These are phyloP conservation scores for Vanrija humicola DNA, from an alignment of 1,284 basidiomycete species.

Conservation along the genomic window DNA sequence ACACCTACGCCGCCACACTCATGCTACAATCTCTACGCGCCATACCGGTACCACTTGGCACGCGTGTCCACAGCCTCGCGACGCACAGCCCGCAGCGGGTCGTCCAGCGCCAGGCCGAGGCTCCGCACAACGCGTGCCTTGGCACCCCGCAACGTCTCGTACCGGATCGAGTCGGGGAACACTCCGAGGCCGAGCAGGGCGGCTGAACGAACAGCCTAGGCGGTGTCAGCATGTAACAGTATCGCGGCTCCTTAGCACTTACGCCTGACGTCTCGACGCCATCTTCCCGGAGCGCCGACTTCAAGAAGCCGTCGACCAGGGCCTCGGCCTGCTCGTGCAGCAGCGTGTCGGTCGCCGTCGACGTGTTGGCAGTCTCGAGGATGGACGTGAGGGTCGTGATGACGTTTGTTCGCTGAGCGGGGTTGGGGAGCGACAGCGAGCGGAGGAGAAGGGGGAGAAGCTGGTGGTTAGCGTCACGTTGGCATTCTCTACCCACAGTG, in stretches of 20 bases:
- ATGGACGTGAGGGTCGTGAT: conserved; percentile 74
- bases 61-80: conserved; percentile 83
- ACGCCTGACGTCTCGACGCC: conserved; percentile 32
- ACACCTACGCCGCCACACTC: neutral
- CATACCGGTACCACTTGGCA: conserved; percentile 48
- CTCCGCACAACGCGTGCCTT: conserved; percentile 69
- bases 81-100: conserved; percentile 73
- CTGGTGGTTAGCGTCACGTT: conserved; percentile 47
- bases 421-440: conserved; percentile 71
- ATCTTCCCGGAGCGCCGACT: conserved; percentile 49
- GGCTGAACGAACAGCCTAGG: conserved; percentile 66
- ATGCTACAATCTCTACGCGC: neutral
- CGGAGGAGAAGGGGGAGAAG: conserved; percentile 84
- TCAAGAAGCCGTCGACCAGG: conserved; percentile 67
- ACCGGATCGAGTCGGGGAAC: conserved; percentile 70
- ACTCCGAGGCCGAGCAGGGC: conserved; percentile 70
- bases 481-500: conserved; percentile 52
- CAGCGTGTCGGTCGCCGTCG: conserved; percentile 46
- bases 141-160: conserved; percentile 70
- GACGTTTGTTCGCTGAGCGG: conserved; percentile 69
- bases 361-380: conserved; percentile 58
- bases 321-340: conserved; percentile 66
- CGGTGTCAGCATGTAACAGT: neutral
- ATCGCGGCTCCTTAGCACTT: too few species aligned
- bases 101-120: conserved; percentile 72